phyloP scores from a whole-genome alignment of 2,329 filamentous ascomycete genomes.

The Paracamarosporium sp. region DNA sequence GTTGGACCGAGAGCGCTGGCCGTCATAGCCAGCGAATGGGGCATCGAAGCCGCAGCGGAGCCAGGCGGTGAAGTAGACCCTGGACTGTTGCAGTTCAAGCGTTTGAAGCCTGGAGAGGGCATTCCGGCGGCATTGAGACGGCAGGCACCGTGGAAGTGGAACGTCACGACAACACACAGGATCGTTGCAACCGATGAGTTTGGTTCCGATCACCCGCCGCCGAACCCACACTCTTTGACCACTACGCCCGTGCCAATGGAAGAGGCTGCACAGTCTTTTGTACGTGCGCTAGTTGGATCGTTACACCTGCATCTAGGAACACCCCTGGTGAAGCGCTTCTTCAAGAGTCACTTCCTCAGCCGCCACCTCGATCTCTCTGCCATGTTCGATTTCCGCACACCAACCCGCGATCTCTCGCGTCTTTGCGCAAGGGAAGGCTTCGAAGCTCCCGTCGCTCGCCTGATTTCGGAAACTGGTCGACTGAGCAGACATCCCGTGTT shows the following conservation, averaged over 20 bases:
- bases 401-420: conserved; percentile 80
- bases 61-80: conserved; percentile 93
- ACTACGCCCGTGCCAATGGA: conserved; percentile 51
- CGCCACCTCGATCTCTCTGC: conserved; percentile 76
- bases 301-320: conserved; percentile 86
- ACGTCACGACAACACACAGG: conserved; percentile 64
- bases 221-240: conserved; percentile 29
- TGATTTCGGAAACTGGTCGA: conserved; percentile 90
- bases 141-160: conserved; percentile 44
- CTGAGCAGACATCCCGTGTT: conserved; percentile 85
- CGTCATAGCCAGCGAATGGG: conserved; percentile 83
- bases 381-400: conserved; percentile 84
- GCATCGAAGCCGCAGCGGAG: conserved; percentile 83
- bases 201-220: conserved; percentile 65
- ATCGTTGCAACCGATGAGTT: conserved; percentile 86
- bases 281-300: conserved; percentile 82
- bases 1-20: conserved; percentile 77
- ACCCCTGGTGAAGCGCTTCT: conserved; percentile 80
- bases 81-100: conserved; percentile 81
- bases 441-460: conserved; percentile 81
- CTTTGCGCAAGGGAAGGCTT: conserved; percentile 91
- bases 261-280: conserved; percentile 75
- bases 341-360: conserved; percentile 81
- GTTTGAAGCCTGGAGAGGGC: conserved; percentile 43
- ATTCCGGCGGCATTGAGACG: conserved; percentile 31